Conservation (phyloP, 2,329 filamentous ascomycete species). For the Calonectria henricotiae region DNA sequence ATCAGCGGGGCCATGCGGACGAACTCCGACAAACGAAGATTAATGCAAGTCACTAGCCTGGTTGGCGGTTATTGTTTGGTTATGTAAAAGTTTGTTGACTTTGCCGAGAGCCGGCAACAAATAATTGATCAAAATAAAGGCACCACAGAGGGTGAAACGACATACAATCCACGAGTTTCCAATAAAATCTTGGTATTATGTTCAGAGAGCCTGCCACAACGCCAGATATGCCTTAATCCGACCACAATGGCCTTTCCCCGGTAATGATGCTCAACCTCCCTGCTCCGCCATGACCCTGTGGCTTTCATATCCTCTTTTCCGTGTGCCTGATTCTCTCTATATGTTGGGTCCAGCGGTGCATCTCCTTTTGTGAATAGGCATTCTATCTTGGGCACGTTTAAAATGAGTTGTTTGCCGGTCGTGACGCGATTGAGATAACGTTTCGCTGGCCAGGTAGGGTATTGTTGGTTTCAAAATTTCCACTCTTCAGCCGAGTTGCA, state of each 20-base stretch:
- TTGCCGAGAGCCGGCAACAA: conserved; percentile 9
- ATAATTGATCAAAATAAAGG: conserved; percentile 13
- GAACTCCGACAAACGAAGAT: neutral
- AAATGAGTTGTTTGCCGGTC: conserved; percentile 37
- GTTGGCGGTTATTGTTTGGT: conserved; percentile 11
- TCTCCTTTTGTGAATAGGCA: conserved; percentile 32
- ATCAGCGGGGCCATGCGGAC: neutral
- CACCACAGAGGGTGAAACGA: neutral
- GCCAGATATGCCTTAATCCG: conserved; percentile 33
- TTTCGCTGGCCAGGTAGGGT: conserved; percentile 25
- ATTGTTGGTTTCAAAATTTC: neutral
- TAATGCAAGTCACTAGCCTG: no score
- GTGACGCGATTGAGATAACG: conserved; percentile 38
- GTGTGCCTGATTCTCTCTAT: conserved; percentile 20
- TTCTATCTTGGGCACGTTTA: conserved; percentile 38
- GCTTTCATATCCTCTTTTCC: conserved; percentile 2
- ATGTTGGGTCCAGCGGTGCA: conserved; percentile 17
- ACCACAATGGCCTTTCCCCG: conserved; percentile 28
- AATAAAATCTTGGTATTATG: conserved; percentile 35
- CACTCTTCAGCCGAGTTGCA: conserved; percentile 58
- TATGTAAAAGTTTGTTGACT: conserved; percentile 1
- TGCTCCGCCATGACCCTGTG: conserved; percentile 19
- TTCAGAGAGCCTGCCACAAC: conserved; percentile 28
- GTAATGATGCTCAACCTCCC: conserved; percentile 28
- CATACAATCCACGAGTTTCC: conserved; percentile 26